phyloP scores from a whole-genome alignment of 768 basidiomycete species.

The Mycena vulgaris region DNA sequence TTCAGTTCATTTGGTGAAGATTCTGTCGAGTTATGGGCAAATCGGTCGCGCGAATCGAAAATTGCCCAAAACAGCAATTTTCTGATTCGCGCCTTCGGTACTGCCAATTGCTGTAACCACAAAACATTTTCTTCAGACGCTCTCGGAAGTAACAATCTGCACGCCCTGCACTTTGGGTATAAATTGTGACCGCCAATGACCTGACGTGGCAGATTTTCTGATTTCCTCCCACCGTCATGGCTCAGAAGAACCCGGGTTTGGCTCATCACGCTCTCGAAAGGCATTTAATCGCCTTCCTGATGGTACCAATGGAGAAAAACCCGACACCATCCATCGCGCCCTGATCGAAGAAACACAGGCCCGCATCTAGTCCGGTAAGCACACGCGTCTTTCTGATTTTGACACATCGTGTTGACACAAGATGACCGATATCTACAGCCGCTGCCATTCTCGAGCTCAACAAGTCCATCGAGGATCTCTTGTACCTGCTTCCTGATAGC shows the following conservation, averaged over 20 bases:
- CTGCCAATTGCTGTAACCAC: no score
- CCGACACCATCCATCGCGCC: slow-evolving; percentile 8
- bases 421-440: not conserved
- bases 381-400: not conserved
- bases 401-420: not conserved
- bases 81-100: no score
- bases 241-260: not conserved
- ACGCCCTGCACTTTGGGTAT: no score
- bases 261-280: not conserved
- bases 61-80: no score
- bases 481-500: not conserved
- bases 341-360: not conserved
- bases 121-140: no score
- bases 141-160: no score
- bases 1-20: no score
- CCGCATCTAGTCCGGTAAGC: not conserved
- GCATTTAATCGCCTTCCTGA: not conserved
- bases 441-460: slow-evolving; percentile 6
- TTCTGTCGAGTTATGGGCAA: no score
- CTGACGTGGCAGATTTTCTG: not conserved
- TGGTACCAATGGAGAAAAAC: slow-evolving; percentile 10
- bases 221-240: not conserved
- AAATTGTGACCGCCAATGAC: no score
- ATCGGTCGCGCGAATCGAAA: no score
- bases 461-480: slow-evolving; percentile 9